These are phyloP conservation scores for Fremontodendron californicum DNA, from an alignment of 345 rosid genomes.

Conservation along the genomic window DNA sequence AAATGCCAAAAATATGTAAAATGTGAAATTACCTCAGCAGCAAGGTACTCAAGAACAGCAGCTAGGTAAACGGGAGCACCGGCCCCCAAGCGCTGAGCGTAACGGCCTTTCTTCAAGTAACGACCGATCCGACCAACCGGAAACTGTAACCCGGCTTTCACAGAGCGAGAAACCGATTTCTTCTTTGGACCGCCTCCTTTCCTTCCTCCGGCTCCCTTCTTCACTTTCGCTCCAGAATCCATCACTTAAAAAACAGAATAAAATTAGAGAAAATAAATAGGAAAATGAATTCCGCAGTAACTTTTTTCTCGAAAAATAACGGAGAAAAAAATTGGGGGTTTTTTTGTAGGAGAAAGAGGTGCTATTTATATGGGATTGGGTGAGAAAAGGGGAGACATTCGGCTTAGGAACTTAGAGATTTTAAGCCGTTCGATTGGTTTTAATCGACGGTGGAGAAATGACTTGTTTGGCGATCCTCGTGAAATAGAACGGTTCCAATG, in stretches of 20 bases:
- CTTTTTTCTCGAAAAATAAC: neutral
- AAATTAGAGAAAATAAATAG: neutral
- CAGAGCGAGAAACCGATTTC: slow-evolving; percentile 74
- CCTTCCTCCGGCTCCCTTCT: slow-evolving; percentile 71
- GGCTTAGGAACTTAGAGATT: neutral
- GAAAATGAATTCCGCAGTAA: neutral
- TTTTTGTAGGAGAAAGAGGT: neutral
- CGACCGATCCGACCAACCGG: slow-evolving; percentile 82
- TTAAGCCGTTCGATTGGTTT: neutral
- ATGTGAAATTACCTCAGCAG: slow-evolving; percentile 52
- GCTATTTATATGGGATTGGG: neutral
- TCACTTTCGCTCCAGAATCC: slow-evolving; percentile 49
- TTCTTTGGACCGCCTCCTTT: slow-evolving; percentile 71
- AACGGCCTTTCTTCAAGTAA: slow-evolving; percentile 70
- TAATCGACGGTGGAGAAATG: neutral
- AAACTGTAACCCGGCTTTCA: slow-evolving; percentile 68
- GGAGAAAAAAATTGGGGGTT: neutral
- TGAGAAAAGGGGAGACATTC: neutral
- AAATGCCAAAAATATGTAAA: too few relatives aligned
- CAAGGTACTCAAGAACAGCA: slow-evolving; percentile 78
- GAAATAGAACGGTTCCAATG: neutral
- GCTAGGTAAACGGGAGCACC: slow-evolving; percentile 83
- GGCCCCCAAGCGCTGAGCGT: slow-evolving; percentile 57
- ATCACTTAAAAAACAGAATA: slow-evolving; percentile 18
- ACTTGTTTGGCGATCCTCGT: neutral